Conservation (phyloP, 257 asterid species). For the Nicotiana sylvestris region DNA sequence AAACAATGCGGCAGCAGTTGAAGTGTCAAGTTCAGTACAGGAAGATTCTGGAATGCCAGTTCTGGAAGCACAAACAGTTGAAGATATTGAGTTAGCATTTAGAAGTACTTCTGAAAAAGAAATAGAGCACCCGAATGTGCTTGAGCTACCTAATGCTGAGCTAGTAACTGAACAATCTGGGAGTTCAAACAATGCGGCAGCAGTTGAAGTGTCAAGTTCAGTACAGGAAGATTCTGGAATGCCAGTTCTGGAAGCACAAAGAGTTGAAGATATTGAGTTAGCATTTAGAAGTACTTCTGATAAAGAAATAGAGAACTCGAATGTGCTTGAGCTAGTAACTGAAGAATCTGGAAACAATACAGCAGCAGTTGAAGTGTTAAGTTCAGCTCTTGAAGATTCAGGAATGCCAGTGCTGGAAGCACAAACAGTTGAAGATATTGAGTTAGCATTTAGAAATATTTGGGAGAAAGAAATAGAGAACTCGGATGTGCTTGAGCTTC, state of each 20-base stretch:
- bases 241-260: constrained; percentile 29
- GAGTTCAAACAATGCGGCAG: background rate
- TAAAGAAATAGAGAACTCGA: constrained; percentile 16
- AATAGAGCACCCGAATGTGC: constrained; percentile 11
- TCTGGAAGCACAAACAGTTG: constrained; percentile 25
- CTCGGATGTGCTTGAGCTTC: background rate
- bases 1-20: background rate
- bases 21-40: background rate
- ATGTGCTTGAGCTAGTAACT: constrained; percentile 2
- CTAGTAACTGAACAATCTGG: constrained; percentile 17
- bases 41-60: background rate
- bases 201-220: constrained; percentile 16
- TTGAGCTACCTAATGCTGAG: constrained; percentile 14
- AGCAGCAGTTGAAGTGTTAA: background rate
- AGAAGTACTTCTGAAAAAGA: background rate
- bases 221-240: constrained; percentile 3
- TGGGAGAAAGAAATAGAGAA: background rate
- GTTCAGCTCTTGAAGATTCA: background rate
- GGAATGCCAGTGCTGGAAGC: background rate
- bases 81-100: constrained; percentile 6
- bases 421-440: background rate
- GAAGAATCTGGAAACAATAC: background rate
- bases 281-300: constrained; percentile 19
- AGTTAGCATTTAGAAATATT: background rate
- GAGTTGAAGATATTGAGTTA: constrained; percentile 19